These are phyloP conservation scores for Alternaria ventricosa DNA, from an alignment of 2,329 filamentous ascomycete species.

Conservation along the genomic window DNA sequence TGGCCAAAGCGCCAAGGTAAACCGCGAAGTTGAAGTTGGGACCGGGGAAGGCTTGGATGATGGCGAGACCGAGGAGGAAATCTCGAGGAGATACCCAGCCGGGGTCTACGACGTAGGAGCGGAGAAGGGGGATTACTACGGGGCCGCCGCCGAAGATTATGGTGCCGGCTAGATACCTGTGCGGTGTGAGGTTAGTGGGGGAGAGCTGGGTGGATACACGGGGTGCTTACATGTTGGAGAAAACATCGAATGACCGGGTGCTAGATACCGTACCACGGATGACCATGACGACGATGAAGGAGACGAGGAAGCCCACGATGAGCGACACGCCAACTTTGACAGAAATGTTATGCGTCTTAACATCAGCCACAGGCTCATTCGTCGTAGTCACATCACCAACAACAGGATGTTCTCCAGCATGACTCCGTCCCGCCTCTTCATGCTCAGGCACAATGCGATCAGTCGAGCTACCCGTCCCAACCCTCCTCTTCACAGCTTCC, in stretches of 20 bases:
- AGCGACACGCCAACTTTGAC: constrained; percentile 48
- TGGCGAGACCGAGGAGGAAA: constrained; percentile 74
- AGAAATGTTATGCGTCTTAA: constrained; percentile 44
- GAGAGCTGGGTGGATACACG: neutral
- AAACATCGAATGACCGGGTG: constrained; percentile 65
- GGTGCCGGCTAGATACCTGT: constrained; percentile 68
- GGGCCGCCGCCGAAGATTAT: constrained; percentile 57
- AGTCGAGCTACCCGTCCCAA: constrained; percentile 22
- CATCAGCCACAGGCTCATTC: constrained; percentile 22
- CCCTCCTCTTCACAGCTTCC: constrained; percentile 30
- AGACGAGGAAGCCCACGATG: constrained; percentile 58
- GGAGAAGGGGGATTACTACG: constrained; percentile 54
- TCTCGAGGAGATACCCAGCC: constrained; percentile 74
- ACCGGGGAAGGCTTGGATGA: constrained; percentile 73
- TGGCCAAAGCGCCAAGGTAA: constrained; percentile 50
- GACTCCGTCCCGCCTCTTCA: constrained; percentile 7
- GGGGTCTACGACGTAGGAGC: constrained; percentile 63
- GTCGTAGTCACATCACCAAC: neutral
- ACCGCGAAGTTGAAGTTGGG: constrained; percentile 64
- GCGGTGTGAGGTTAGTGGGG: neutral
- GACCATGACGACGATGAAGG: constrained; percentile 65
- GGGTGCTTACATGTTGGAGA: constrained; percentile 67
- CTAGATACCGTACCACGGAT: constrained; percentile 49
- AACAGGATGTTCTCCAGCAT: constrained; percentile 4
- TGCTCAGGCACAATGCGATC: constrained; percentile 20